Percentiles rank a stretch among this genome's conserved stretches.
These are phyloP conservation scores for Sporobolus alterniflorus DNA, from an alignment of 202 grass and related monocot genomes.

Conservation along the genomic window DNA sequence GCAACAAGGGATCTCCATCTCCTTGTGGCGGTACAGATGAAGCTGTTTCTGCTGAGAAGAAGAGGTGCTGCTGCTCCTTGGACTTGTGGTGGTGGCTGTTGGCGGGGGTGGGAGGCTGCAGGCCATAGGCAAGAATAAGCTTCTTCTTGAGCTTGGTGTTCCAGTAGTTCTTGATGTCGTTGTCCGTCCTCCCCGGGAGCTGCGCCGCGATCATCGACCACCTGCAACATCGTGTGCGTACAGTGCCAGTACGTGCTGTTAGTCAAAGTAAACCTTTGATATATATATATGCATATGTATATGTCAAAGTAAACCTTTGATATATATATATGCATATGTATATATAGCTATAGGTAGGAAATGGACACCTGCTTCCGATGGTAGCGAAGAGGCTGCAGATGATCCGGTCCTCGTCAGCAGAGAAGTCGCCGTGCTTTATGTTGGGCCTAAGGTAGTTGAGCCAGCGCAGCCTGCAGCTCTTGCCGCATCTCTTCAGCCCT, in stretches of 20 bases:
- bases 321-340: no score
- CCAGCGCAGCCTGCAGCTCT: conserved; percentile 91
- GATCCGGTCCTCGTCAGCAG: conserved; percentile 76
- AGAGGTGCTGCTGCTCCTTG: conserved; percentile 50
- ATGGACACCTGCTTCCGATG: conserved; percentile 90
- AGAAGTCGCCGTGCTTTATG: conserved; percentile 85
- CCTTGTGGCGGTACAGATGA: neutral
- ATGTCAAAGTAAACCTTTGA: no score
- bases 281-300: no score
- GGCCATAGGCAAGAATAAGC: conserved; percentile 36
- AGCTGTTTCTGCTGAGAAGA: neutral
- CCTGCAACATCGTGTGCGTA: neutral
- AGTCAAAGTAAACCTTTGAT: no score
- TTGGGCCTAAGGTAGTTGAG: conserved; percentile 96
- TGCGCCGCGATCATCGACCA: conserved; percentile 85
- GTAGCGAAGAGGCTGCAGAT: conserved; percentile 74
- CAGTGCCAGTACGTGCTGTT: no score
- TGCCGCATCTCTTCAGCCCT: conserved; percentile 86
- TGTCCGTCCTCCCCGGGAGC: conserved; percentile 89
- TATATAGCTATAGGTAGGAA: no score
- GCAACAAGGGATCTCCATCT: conserved; percentile 16
- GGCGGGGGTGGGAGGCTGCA: conserved; percentile 29
- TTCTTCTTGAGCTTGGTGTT: conserved; percentile 83
- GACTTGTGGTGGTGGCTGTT: conserved; percentile 8
- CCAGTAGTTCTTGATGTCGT: conserved; percentile 98